Percentiles rank a stretch among this genome's conserved stretches.
Conservation (phyloP, 805 yeast genomes). For the Sugiyamaella chiloensis region DNA sequence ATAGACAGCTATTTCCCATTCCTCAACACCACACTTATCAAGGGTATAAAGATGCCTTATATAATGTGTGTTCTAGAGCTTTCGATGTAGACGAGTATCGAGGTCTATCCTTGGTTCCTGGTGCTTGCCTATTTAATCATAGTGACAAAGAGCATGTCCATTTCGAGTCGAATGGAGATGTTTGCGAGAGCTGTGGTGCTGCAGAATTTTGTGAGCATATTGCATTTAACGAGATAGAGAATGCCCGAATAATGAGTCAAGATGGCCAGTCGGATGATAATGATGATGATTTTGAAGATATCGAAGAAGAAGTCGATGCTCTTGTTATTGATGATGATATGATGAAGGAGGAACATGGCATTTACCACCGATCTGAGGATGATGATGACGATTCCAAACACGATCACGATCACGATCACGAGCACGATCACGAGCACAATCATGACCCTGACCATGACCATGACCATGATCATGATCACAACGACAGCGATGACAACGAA, state of each 20-base stretch:
- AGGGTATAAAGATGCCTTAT: constrained; percentile 49
- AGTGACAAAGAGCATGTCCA: constrained; percentile 58
- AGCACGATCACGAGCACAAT: constrained; percentile 25
- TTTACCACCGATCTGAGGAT: constrained; percentile 17
- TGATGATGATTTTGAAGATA: constrained; percentile 21
- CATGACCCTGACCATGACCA: constrained; percentile 27
- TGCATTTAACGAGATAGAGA: constrained; percentile 20
- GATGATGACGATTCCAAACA: constrained; percentile 1
- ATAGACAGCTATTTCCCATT: constrained; percentile 20
- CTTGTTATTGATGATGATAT: constrained; percentile 13
- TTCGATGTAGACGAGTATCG: constrained; percentile 77
- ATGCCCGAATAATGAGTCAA: constrained; percentile 14
- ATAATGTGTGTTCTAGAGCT: constrained; percentile 69
- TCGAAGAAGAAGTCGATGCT: constrained; percentile 11
- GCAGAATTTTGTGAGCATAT: constrained; percentile 42
- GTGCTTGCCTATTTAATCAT: constrained; percentile 89
- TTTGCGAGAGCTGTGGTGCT: constrained; percentile 51
- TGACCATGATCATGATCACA: constrained; percentile 31
- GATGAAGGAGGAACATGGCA: constrained; percentile 17
- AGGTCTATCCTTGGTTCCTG: constrained; percentile 77
- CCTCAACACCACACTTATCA: constrained; percentile 19
- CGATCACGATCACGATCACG: constrained; percentile 24
- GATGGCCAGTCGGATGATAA: constrained; percentile 10
- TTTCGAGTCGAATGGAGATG: constrained; percentile 56
- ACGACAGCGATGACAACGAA: constrained; percentile 25